Base-by-base conservation (phyloP, 345 rosid species). In the Gossypium sturtianum region DNA sequence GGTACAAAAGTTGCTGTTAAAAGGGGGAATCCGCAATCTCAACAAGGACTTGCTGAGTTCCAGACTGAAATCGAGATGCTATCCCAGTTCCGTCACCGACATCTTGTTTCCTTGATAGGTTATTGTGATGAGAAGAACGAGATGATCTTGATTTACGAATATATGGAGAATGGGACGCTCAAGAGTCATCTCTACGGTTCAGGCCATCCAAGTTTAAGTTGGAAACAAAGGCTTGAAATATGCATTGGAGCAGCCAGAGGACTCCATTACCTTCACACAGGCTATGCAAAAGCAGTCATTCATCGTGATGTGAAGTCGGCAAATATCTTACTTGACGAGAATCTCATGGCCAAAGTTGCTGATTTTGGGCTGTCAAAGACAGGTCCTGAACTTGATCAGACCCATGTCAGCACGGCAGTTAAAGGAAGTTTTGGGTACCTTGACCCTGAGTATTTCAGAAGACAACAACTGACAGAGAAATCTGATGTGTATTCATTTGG, bases 331-430 rank as follows among this genome's bases (percentile, higher is more conserved):
- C 87, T 90, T 2, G 92, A 90, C 44, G 89, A 90, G 87, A 88
- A 84, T 75, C 88, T 90, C 60, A 86, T 90, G 94, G 89, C 92
- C 16, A 88, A 90, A 80, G 92, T 87, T 77, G 92, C 91, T 57
- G 91, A 90, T 81, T 91, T 93, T 71, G 97, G 98, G 72, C 85
- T 93, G 65, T 93, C 97, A n/a, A 93, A 93, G 84, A 83, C 92
- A 0, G 98, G 95, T 44, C 95, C 95, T 7, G 98, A 93, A 80
- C 56, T 93, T n/a, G 97, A 93, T 78, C 97, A 93, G 83, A 93
- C 98, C 19, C 98, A 93, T 63, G 97, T 93, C 76, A 93, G 97
- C 75, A 93, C 98, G 11, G 98, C 98, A 0, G 98, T 93, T 67
- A 93, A 93, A 84, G 98, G 98, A 44, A 93, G 97, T 64, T 93